Percentiles rank a stretch among this genome's conserved stretches.
Conservation (phyloP, 345 rosid genomes). For the Nasturtium officinale region DNA sequence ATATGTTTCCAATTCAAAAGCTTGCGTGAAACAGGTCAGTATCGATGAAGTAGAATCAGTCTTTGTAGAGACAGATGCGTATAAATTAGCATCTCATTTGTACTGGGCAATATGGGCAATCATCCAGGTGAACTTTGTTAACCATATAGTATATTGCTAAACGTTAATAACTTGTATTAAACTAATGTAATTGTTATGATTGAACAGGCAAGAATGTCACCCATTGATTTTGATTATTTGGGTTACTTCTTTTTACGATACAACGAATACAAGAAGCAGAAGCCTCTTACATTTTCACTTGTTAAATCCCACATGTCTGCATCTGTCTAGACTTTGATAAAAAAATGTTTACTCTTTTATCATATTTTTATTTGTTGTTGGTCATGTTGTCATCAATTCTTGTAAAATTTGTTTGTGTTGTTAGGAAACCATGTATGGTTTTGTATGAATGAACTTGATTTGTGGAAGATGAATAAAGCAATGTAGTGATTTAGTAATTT, state of each 20-base stretch:
- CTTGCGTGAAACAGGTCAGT: conserved; percentile 51
- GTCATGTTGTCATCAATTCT: conserved; percentile 22
- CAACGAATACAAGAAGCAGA: conserved; percentile 81
- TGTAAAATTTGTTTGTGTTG: conserved; percentile 24
- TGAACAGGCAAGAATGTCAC: conserved; percentile 89
- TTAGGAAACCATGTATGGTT: no score
- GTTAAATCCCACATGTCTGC: conserved; percentile 58
- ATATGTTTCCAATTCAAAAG: neutral
- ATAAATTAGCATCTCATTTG: conserved; percentile 77
- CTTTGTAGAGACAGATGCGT: conserved; percentile 68
- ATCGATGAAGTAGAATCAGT: conserved; percentile 66
- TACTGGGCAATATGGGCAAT: conserved; percentile 95
- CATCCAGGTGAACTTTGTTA: conserved; percentile 65
- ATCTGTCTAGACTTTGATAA: conserved; percentile 23
- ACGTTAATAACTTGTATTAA: neutral
- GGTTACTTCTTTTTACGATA: conserved; percentile 85
- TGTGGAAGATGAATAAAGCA: neutral
- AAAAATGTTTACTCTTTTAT: neutral
- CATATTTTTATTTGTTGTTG: neutral
- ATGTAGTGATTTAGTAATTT: no score
- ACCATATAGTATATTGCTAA: neutral
- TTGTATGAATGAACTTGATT: conserved; percentile 24
- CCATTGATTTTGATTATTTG: conserved; percentile 80
- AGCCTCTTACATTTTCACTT: conserved; percentile 54
- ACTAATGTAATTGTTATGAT: conserved; percentile 1